Base-by-base conservation (phyloP, 805 yeast species). In the Osmozyma mogii region DNA sequence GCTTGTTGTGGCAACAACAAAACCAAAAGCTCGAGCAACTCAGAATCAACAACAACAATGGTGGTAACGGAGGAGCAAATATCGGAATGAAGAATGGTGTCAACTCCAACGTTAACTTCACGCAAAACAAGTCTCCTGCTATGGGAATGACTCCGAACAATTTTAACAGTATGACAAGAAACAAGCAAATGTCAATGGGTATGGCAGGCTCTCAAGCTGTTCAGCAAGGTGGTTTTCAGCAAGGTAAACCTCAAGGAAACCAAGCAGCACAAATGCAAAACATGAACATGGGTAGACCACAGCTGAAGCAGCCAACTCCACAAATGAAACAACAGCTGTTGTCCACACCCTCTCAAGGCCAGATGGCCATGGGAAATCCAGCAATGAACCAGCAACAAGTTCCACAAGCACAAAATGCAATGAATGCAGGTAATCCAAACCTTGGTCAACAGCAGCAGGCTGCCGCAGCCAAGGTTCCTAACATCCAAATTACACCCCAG, bases 1-100 rank as follows among this genome's bases (percentile, higher is more conserved):
- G 75, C 41, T 50, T 77, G 34, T 44, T 70, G 16, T 64, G 70
- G 34, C 65, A 68, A 35, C 71, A 67, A 36, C 72, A 68, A 37
- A 69, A 61, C 36, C 67, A 62, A 35, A 54, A 51, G 32, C 32
- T 55, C 40, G 46, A 41, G 28, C 16, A 5, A 8, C 15, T 10
- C 15, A 14, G 22, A 7, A 11, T n/a, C n/a, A 23, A 23, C 27
- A 16, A 8, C 13, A 28, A 28, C 11, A 15, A 15, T 15, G n/a
- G 9, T 14, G 15, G 16, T 4, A 23, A 23, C 19, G n/a, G n/a
- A n/a, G n/a, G n/a, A n/a, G n/a, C n/a, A n/a, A n/a, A n/a, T n/a
- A 23, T 28, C 26, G 27, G 15, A 15, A 21, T 11, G 11, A 26
- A 17, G 27, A 19, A 19, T 32, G 29, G 23, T 17, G 14, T 19